phyloP scores from a whole-genome alignment of 2,329 filamentous ascomycete genomes.

The Thermoascus crustaceus region DNA sequence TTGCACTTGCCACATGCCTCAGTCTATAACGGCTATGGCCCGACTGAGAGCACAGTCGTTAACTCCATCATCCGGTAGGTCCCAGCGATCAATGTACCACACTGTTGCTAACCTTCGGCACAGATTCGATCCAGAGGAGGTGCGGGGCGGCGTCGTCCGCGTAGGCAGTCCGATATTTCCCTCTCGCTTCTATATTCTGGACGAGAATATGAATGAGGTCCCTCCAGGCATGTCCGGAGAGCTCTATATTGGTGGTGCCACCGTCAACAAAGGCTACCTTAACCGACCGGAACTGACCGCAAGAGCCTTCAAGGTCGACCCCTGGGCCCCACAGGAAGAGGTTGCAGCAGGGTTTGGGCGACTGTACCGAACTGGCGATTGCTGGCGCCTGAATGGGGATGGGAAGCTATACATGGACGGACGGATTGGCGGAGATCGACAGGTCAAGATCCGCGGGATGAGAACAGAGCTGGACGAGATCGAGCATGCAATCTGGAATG shows the following conservation, averaged over 20 bases:
- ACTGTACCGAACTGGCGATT: not conserved
- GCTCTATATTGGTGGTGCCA: not conserved
- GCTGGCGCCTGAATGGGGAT: not conserved
- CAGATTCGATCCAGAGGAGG: not conserved
- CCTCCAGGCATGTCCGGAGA: not conserved
- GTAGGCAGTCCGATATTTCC: not conserved
- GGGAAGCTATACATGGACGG: not conserved
- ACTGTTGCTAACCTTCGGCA: not conserved
- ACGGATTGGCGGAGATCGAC: not conserved
- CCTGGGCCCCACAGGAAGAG: not conserved
- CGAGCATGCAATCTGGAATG: not conserved
- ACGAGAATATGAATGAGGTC: not conserved
- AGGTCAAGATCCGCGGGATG: not conserved
- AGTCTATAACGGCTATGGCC: conserved; percentile 2
- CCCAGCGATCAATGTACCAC: too few species aligned
- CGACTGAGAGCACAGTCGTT: conserved; percentile 3
- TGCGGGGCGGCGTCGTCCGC: not conserved
- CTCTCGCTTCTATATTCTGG: not conserved
- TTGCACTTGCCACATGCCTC: conserved; percentile 3
- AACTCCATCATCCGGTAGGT: conserved; percentile 3
- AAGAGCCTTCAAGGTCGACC: not conserved
- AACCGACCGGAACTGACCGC: not conserved
- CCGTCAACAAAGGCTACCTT: not conserved
- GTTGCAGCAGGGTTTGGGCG: not conserved
- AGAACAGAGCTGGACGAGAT: not conserved